phyloP scores from a whole-genome alignment of 1,284 basidiomycete genomes.

The Pseudomicrostroma phylloplanum region DNA sequence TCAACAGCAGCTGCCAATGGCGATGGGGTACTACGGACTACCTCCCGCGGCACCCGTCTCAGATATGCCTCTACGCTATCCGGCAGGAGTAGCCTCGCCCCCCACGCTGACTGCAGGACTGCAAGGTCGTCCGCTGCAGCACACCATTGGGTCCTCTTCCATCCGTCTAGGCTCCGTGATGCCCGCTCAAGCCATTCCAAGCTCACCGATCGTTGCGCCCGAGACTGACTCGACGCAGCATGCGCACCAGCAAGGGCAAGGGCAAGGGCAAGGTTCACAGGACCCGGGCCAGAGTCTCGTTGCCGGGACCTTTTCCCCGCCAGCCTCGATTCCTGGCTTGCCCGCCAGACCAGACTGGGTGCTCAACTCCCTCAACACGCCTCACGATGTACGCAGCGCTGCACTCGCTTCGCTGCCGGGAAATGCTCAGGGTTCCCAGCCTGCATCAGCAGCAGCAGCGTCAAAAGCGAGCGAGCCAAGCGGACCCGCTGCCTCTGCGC shows the following conservation, averaged over 20 bases:
- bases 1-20: too few species aligned
- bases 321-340: background rate
- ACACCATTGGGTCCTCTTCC: background rate
- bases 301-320: background rate
- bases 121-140: background rate
- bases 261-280: background rate
- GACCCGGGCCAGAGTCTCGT: background rate
- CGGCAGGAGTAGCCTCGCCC: background rate
- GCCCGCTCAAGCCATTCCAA: background rate
- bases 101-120: background rate
- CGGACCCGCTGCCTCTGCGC: too few species aligned
- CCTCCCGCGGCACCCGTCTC: background rate
- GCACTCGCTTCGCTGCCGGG: too few species aligned
- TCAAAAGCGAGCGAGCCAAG: too few species aligned
- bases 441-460: too few species aligned
- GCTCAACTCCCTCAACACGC: background rate
- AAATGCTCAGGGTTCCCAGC: too few species aligned
- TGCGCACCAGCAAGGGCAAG: background rate
- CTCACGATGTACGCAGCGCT: too few species aligned
- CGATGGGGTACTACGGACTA: too few species aligned
- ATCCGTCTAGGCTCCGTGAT: background rate
- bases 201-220: background rate
- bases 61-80: background rate
- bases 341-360: constrained; percentile 6
- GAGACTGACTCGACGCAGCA: background rate